Conservation (phyloP, 768 basidiomycete species). For the Mycena belliarum region DNA sequence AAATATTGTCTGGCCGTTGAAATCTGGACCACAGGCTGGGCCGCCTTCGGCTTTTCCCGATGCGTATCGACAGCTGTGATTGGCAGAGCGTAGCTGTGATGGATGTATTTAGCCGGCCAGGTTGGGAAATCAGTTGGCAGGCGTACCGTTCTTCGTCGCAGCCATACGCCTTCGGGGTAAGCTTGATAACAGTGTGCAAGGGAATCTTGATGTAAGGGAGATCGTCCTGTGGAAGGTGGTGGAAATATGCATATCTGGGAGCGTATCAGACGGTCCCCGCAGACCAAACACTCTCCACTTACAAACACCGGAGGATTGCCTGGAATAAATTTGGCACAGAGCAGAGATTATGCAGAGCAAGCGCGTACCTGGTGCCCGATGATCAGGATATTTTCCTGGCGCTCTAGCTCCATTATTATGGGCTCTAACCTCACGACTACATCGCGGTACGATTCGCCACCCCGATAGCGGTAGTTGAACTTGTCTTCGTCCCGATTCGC, state of each 20-base stretch:
- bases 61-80: slow-evolving; percentile 95
- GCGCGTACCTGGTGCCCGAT: slow-evolving; percentile 83
- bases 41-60: slow-evolving; percentile 59
- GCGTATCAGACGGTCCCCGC: not conserved
- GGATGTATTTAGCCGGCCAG: slow-evolving; percentile 1
- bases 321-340: slow-evolving; percentile 24
- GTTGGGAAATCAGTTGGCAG: not conserved
- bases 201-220: slow-evolving; percentile 98
- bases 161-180: slow-evolving; percentile 97
- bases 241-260: slow-evolving; percentile 92
- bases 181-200: slow-evolving; percentile 95
- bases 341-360: not conserved
- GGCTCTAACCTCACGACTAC: slow-evolving; percentile 95
- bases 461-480: slow-evolving; percentile 98
- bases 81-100: slow-evolving; percentile 75
- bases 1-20: slow-evolving; percentile 48
- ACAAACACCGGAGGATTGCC: slow-evolving; percentile 82
- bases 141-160: slow-evolving; percentile 92
- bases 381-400: slow-evolving; percentile 96
- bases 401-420: slow-evolving; percentile 98
- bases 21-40: slow-evolving; percentile 33
- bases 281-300: slow-evolving; percentile 27
- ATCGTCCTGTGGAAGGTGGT: slow-evolving; percentile 87
- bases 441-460: slow-evolving; percentile 97
- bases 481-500: slow-evolving; percentile 98